Evolutionary conservation across 78 protist genomes (phyloP), one percentile per base, ranked within the genome.

Genomic region (Emiliania huxleyi): DNA sequence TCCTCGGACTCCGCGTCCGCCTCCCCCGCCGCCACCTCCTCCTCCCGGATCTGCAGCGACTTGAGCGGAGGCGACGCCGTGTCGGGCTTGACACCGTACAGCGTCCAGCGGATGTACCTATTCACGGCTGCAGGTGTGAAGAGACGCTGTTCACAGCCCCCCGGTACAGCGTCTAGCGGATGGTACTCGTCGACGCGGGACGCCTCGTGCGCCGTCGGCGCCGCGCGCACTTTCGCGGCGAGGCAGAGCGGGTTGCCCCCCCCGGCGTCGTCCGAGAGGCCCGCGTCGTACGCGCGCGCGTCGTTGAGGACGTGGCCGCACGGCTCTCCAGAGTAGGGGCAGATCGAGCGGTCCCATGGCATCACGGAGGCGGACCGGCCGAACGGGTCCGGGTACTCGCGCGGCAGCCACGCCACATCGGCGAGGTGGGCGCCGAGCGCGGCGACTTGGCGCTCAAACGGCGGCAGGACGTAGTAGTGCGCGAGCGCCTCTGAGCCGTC

Each of bases 271-370:
- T 79, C 87, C 4, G 52, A 43, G 33, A 79, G 87, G 12, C 87
- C 87, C 18, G 43, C 87, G 49, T 79, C 35, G 87, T 79, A 79
- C 87, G 87, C 87, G 22, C 87, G 87, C 38, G 87, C 87, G 55
- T 79, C 87, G 52, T 79, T 23, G 87, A 79, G 87, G 52, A 40
- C 52, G 2, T 23, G 52, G 26, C 87, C 35, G 21, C 52, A 19
- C 12, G 42, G 29, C 21, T 15, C 25, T 5, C 23, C 42, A 40
- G 2, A 8, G 42, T 2, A 6, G 18, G 12, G 40, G 42, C 81
- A 71, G 18, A 22, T 2, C 40, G 81, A 71, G 40, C 87, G 46
- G 49, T 79, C 87, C 52, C 48, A 79, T 15, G 87, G 87, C 87
- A 79, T 21, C 29, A 79, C 87, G 37, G 87, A 38, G 37, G 87